Evolutionary conservation across 768 basidiomycete genomes (phyloP), one percentile per base, ranked within the genome.

Genomic region (Pilatotrama ljubarskyi): DNA sequence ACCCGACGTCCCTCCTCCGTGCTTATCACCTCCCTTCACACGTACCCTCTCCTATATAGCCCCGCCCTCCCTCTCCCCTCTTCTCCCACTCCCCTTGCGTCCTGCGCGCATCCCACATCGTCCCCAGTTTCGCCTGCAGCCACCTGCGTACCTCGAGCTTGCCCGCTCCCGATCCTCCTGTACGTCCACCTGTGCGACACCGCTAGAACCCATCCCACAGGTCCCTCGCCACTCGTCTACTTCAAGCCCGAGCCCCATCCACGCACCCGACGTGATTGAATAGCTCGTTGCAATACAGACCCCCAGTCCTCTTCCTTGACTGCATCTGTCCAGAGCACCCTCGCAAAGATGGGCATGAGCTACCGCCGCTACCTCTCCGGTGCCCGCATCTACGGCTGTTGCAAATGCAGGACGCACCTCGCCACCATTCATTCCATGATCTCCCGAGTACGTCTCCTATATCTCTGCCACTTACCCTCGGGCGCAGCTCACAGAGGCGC

Each of bases 381-480:
- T 44, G 86, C 86, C 64, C 86, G 91, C 67, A 90, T 95, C 70
- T 95, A 93, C 67, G 93, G 93, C 37, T 95, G 94, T 75, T 84
- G 83, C 49, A 85, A 77, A 48, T 95, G 93, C 82, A 88, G 81
- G 74, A 95, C 93, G 13, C 93, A 95, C 74, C 86, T 95, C 46
- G 87, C 92, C n/a, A 93, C 91, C 25, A 88, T 92, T 58, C 89
- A 93, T 72, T 87, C 88, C 43, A 93, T 95, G 90, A 84, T 95
- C 67, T 94, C 92, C 60, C 82, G 92, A 73, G 93, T 93, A 66
- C 66, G 86, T 77, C 10, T 36, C 43, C 55, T 44, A 24, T 18
- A 29, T 48, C 18, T 38, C 44, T 43, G 46, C 17, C 52, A 41
- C n/a, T 2, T 15, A 15, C 18, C 17, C 53, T 18, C 51, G 59